Conservation (phyloP, 2,329 filamentous ascomycete species). For the Ramularia collo-cygni region DNA sequence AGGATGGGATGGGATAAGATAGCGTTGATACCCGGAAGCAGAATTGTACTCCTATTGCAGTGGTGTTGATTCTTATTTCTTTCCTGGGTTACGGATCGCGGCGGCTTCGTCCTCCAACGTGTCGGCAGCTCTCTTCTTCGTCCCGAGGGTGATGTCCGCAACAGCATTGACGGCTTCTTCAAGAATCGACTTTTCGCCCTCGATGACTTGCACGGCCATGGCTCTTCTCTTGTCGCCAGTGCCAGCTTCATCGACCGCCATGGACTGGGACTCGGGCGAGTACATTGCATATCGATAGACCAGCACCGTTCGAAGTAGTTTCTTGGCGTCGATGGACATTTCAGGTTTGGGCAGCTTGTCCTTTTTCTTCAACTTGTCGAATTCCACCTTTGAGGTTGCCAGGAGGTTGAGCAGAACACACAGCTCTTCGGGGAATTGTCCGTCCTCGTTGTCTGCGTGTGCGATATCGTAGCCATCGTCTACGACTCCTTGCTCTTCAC, state of each 20-base stretch:
- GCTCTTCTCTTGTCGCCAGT: conserved; percentile 17
- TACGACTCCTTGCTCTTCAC: conserved; percentile 56
- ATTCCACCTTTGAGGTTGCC: conserved; percentile 35
- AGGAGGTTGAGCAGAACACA: conserved; percentile 40
- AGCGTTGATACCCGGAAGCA: conserved; percentile 21
- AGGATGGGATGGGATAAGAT: conserved; percentile 21
- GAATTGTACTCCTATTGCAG: conserved; percentile 11
- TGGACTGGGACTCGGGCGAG: conserved; percentile 36
- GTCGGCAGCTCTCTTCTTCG: conserved; percentile 19
- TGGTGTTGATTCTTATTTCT: conserved; percentile 9
- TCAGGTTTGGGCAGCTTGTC: conserved; percentile 38
- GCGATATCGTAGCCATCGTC: conserved; percentile 65
- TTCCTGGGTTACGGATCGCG: conserved; percentile 15
- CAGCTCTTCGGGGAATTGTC: conserved; percentile 37
- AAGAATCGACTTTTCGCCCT: conserved; percentile 66
- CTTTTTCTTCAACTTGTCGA: conserved; percentile 35
- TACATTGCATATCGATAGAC: conserved; percentile 43
- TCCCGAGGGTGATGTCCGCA: conserved; percentile 6
- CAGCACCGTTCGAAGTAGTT: conserved; percentile 36
- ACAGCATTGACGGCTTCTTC: conserved; percentile 40
- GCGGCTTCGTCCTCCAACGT: conserved; percentile 19
- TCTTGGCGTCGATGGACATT: conserved; percentile 30
- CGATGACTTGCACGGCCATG: conserved; percentile 62
- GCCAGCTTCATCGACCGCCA: conserved; percentile 36
- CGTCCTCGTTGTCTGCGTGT: conserved; percentile 25